Base-by-base conservation (phyloP, 306 rosid species). In the Citrullus mucosospermus region DNA sequence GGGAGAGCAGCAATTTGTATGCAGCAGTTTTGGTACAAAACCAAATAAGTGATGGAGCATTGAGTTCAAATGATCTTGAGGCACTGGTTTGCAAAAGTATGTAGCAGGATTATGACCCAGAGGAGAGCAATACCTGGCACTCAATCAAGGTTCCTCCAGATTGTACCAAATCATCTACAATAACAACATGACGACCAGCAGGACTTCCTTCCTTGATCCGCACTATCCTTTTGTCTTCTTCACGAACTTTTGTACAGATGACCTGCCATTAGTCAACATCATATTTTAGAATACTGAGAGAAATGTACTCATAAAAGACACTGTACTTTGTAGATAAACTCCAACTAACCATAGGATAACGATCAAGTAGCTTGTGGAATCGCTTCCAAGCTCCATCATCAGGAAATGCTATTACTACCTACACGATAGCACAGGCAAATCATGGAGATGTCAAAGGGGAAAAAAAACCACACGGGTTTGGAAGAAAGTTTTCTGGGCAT, bases 341-440 rank as follows among this genome's bases (percentile, higher is more conserved):
- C 41, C 61, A 20, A 84, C 90, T 46, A 46, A 95, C 97, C 93
- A 83, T 80, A 79, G 96, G 84, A 81, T 82, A 95, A 32, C 85
- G 86, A 76, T 92, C 97, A 76, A 95, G 89, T 80, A 38, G 92
- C 90, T 95, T 95, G 92, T 95, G 97, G 83, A 89, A 95, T 81
- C 99, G 87, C 87, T 95, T 95, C 97, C 97, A 95, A 77, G 99
- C 99, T 81, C 99, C 99, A 82, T 95, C 97, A 66, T 95, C 97
- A 0, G 97, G 99, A 86, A 95, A 92, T 81, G 99, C 99, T 84
- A 92, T 87, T 76, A 95, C 97, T 85, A 91, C 87, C 99, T 95
- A 90, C 73, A 84, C 84, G 20, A 59, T 62, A 22, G 80, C 58
- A 28, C 67, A 17, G 54, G 74, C 78, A 25, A 69, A 71, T 79